Base-by-base conservation (phyloP, 345 rosid genomes). In the Hevea brasiliensis region DNA sequence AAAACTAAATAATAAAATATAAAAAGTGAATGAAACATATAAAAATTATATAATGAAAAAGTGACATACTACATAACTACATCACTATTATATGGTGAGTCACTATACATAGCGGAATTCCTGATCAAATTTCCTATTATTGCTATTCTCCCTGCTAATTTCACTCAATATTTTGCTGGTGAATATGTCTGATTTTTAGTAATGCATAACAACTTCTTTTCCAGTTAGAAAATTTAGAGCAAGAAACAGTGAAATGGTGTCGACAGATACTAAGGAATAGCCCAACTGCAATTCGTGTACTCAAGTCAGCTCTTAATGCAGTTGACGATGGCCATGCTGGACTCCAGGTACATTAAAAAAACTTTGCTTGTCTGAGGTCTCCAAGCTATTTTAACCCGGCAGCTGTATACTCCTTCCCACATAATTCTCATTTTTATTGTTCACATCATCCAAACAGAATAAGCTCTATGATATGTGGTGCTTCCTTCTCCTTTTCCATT, bases 321-420 rank as follows among this genome's bases (percentile, higher is more conserved):
- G 97, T 86, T 0, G 98, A 92, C 57, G 97, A 94, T 60, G 98
- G 97, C 35, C 97, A 92, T 61, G 94, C 98, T 0, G 95, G 97
- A 75, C 93, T 92, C 70, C 97, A 89, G 93, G 97, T 92, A 79
- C 32, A 11, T 40, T 20, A 8, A 23, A n/a, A n/a, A n/a, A 8
- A 47, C 7, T 17, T 8, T 41, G 13, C 12, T 21, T 54, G 4
- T 50, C 37, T 32, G 4, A 32, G 37, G 37, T 32, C 44, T 67
- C 20, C 70, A 62, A 32, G 47, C 70, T 67, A 67, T 18, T 50
- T 26, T 6, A 53, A 37, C 18, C 18, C 0, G 13, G 10, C 15
- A 21, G 11, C 59, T 55, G 58, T 18, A 18, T 0, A 17, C 21
- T 13, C 2, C 5, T 51, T 18, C 23, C 15, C 8, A 23, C 60